A percentile compares a stretch with the other conserved stretches of the same genome.
phyloP scores from a whole-genome alignment of 2,329 filamentous ascomycete genomes.

The Epichloe coenophiala region DNA sequence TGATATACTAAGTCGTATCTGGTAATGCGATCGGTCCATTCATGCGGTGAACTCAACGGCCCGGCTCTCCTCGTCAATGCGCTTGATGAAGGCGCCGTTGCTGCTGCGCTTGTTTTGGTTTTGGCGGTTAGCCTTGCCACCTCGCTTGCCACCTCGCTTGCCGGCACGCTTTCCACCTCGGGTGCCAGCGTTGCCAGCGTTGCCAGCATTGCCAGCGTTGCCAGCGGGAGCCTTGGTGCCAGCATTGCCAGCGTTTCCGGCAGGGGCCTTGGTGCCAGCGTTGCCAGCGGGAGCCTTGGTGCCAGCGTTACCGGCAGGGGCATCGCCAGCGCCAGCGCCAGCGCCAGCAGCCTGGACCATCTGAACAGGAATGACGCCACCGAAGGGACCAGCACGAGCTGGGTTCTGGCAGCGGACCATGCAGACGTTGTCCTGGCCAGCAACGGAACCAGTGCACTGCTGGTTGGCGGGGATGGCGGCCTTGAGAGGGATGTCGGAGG shows the following conservation, averaged over 20 bases:
- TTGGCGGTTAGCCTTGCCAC: neutral
- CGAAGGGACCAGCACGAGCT: conserved; percentile 21
- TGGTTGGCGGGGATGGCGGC: conserved; percentile 41
- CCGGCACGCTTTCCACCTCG: neutral
- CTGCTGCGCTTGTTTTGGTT: conserved; percentile 1
- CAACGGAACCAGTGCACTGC: conserved; percentile 45
- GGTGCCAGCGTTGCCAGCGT: neutral
- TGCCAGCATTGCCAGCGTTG: neutral
- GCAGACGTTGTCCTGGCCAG: conserved; percentile 45
- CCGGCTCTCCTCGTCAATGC: conserved; percentile 4
- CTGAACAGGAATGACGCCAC: conserved; percentile 5
- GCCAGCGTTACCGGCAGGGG: neutral
- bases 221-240: neutral
- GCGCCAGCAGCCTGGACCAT: neutral
- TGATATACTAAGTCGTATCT: neutral
- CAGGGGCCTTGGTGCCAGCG: neutral
- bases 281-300: neutral
- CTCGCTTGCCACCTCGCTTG: neutral
- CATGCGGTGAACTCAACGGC: conserved; percentile 9
- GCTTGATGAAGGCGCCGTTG: conserved; percentile 5
- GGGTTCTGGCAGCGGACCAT: conserved; percentile 50
- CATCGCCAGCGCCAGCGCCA: neutral
- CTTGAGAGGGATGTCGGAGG: conserved; percentile 36
- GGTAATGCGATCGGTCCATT: neutral
- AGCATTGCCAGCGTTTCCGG: neutral